Conservation (phyloP, 1,284 basidiomycete species). For the Austroboletus novae-zelandiae region DNA sequence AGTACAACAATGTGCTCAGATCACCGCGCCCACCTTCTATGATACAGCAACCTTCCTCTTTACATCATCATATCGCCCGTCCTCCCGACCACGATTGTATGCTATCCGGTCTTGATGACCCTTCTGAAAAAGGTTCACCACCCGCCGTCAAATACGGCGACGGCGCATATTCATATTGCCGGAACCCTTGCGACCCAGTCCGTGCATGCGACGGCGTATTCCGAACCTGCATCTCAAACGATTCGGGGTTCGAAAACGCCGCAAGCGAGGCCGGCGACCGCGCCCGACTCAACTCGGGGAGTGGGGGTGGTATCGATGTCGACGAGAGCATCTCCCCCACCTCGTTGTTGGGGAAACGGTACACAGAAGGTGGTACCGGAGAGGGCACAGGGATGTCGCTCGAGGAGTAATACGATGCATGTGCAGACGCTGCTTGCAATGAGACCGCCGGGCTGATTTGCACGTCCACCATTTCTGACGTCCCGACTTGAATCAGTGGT, state of each 20-base stretch:
- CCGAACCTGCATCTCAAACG: constrained; percentile 57
- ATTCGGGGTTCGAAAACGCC: constrained; percentile 15
- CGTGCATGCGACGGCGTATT: constrained; percentile 25
- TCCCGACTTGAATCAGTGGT: constrained; percentile 12
- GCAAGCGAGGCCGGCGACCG: neutral
- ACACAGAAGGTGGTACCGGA: constrained; percentile 53
- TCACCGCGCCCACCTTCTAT: neutral
- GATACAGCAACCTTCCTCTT: neutral
- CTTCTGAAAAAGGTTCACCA: constrained; percentile 4
- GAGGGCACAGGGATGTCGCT: constrained; percentile 64
- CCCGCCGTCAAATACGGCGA: neutral
- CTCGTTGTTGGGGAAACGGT: constrained; percentile 45
- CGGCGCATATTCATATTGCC: constrained; percentile 12
- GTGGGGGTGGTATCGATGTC: constrained; percentile 5
- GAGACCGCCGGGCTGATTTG: neutral
- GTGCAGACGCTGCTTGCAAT: constrained; percentile 11
- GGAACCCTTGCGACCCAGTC: constrained; percentile 14
- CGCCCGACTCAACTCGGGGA: constrained; percentile 2
- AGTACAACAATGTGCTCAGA: constrained; percentile 16
- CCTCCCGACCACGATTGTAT: constrained; percentile 42
- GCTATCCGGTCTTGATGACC: constrained; percentile 33
- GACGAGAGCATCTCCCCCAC: constrained; percentile 19
- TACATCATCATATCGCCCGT: constrained; percentile 35
- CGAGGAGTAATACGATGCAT: constrained; percentile 66
- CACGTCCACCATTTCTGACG: constrained; percentile 4